Evolutionary conservation across 768 basidiomycete species (phyloP), one percentile per base, ranked within the genome.

Genomic region (Tricholoma furcatifolium): DNA sequence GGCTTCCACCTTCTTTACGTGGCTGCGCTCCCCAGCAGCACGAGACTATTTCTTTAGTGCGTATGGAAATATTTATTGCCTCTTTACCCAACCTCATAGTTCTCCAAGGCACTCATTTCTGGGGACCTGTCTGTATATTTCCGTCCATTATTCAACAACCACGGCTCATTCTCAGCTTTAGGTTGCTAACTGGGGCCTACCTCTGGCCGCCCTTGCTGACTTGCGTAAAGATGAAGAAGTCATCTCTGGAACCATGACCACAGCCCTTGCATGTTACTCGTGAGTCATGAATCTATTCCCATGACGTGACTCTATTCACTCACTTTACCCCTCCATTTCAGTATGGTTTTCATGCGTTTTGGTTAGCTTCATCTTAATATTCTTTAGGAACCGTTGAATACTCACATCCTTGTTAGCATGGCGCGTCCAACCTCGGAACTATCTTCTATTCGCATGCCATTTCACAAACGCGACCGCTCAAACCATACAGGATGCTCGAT

Each of bases 141-240:
- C 52, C 52, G 45, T 6, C 40, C 42, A 21, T 41, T 36, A 46
- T 31, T 15, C 23, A 34, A 50, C 47, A 23, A 46, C n/a, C 30
- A 30, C 47, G 30, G 32, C 20, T 42, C 17, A 12, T 18, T 47
- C 12, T 35, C 30, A 51, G 45, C 64, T 27, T 27, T 27, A 96
- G 95, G 87, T 94, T 56, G 96, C 96, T 56, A 99, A 99, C 77
- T 99, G 96, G 91, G 96, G 96, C 63, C 82, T 99, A 15, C 96
- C 96, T 53, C 73, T 98, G 35, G 96, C 96, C 63, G 96, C 96
- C 39, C 75, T 99, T 40, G 65, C 93, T 6, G 96, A 99, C 74
- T 74, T 98, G 65, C 77, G 74, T 58, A 97, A 94, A 67, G 93
- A 98, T 82, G 93, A 97, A 70, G 92, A 97, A 62, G 80, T 93